Base-by-base conservation (phyloP, 257 asterid genomes). In the Mitragyna speciosa region DNA sequence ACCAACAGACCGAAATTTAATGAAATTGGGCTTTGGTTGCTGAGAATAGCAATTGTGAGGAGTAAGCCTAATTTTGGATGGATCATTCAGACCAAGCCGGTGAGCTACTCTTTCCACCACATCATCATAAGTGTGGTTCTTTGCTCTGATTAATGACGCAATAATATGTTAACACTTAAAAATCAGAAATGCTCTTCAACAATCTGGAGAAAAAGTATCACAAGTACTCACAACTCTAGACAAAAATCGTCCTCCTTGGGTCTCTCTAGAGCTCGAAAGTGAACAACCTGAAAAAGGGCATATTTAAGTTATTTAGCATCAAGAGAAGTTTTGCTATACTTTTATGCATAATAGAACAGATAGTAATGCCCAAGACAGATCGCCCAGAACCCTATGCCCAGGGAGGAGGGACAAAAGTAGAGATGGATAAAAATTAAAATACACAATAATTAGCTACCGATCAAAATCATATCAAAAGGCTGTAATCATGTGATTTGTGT, bases 31-130 rank as follows among this genome's bases (percentile, higher is more conserved):
- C 87, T 96, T 96, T 15, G 99, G 99, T 86, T 92, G 99, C 89
- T 94, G 98, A 30, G 99, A 94, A 78, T 96, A 92, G 87, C 99
- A 96, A 83, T 96, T 96, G 88, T 96, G 99, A 80, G 98, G 93
- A 85, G 98, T 94, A 84, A 96, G 97, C 82, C 99, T 89, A 76
- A 96, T 90, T 87, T 96, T 96, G 12, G 98, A 92, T 78, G 97
- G 92, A 82, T 96, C 99, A 52, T 92, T 95, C 89, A 96, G 83
- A 80, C 88, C 89, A 87, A 96, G 93, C 83, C 80, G 93, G 72
- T 87, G 94, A 47, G 98, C 98, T 75, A 96, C 96, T 86, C 85
- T 94, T 77, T 91, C 98, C 86, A 91, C 99, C 69, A 96, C 98
- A 84, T 94, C 97, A 84, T 94, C 99, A 47, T 96, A 96, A 68